Conservation (phyloP, 306 rosid genomes). For the Trifolium dubium region DNA sequence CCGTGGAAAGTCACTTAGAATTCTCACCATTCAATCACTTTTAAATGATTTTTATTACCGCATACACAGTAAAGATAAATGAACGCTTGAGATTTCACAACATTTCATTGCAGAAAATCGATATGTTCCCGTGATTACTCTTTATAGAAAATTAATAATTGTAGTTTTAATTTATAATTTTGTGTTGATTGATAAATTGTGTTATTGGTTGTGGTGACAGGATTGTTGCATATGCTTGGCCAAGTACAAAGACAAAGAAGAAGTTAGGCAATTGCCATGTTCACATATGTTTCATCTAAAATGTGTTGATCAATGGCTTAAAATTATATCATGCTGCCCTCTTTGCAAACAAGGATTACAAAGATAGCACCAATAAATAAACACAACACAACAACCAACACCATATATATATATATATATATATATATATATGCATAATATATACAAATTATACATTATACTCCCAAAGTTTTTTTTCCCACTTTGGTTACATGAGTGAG, state of each 20-base stretch:
- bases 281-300: slow-evolving; percentile 79
- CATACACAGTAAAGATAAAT: too few species aligned
- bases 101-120: too few species aligned
- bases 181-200: slow-evolving; percentile 11
- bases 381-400: slow-evolving; percentile 1
- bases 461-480: neutral
- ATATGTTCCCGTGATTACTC: too few species aligned
- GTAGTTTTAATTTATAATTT: neutral
- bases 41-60: too few species aligned
- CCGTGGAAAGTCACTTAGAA: too few species aligned
- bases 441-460: slow-evolving; percentile 1
- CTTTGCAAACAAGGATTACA: slow-evolving; percentile 85
- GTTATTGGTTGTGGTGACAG: slow-evolving; percentile 45
- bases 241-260: slow-evolving; percentile 77
- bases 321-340: slow-evolving; percentile 83
- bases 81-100: neutral
- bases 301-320: slow-evolving; percentile 95
- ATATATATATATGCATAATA: neutral
- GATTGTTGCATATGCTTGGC: slow-evolving; percentile 95
- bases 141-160: too few species aligned
- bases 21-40: too few species aligned
- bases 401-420: slow-evolving; percentile 5
- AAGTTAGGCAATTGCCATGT: slow-evolving; percentile 80
- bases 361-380: slow-evolving; percentile 48
- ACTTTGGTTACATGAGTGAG: slow-evolving; percentile 79